phyloP scores from a whole-genome alignment of 1,284 basidiomycete genomes.

The Leccinum solheimii region DNA sequence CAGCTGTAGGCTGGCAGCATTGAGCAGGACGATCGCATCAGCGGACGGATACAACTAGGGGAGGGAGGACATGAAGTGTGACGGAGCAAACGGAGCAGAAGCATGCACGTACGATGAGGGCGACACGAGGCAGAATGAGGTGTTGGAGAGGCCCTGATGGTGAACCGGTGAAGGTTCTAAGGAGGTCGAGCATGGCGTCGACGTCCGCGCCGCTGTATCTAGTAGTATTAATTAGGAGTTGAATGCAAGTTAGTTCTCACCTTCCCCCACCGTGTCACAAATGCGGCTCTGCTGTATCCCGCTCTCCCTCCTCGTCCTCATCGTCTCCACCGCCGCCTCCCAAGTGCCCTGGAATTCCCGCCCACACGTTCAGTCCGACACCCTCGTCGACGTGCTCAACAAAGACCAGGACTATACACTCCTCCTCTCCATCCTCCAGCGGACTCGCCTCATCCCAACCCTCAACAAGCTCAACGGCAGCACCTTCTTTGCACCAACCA shows the following conservation, averaged over 20 bases:
- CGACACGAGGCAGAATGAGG: conserved; percentile 53
- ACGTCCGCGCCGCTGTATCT: too few relatives aligned
- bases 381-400: conserved; percentile 76
- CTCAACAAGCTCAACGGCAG: conserved; percentile 81
- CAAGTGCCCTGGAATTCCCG: conserved; percentile 36
- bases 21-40: conserved; percentile 65
- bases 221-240: neutral
- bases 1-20: conserved; percentile 62
- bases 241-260: conserved; percentile 3
- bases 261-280: neutral
- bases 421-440: conserved; percentile 81
- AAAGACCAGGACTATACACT: conserved; percentile 78
- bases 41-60: conserved; percentile 68
- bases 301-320: conserved; percentile 38
- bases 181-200: conserved; percentile 55
- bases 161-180: conserved; percentile 55
- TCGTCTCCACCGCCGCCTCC: conserved; percentile 27
- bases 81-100: neutral
- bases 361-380: conserved; percentile 37
- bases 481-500: conserved; percentile 94
- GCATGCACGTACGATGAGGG: conserved; percentile 54
- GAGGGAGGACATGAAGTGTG: neutral
- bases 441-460: conserved; percentile 86
- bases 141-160: conserved; percentile 58
- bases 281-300: conserved; percentile 43